Base-by-base conservation (phyloP, 192 early-diverging fungal species). In the Funneliformis mosseae region DNA sequence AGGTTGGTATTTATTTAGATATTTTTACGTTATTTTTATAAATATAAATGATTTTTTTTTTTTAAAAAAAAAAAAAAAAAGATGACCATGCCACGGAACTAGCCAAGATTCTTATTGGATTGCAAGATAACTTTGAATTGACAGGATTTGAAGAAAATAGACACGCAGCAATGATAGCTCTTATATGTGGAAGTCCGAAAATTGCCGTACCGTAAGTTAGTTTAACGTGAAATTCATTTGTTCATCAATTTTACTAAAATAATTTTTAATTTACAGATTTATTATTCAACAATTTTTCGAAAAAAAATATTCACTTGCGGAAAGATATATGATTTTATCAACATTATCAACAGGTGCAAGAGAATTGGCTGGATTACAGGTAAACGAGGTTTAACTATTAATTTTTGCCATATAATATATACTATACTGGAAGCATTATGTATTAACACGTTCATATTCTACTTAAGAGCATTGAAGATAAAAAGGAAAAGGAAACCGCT, bases 231-330 rank as follows among this genome's bases (percentile, higher is more conserved):
- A 18, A 41, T 71, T 66, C 5, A n/a, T 61, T 61, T 39, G 71
- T 78, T n/a, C 8, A 11, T 10, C 8, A 60, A n/a, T 38, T 60
- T 14, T 42, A 59, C 23, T 14, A 55, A 27, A 4, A 38, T 55
- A 18, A 74, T 33, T 74, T 2, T 12, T 59, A 4, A 27, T 27
- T 7, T 59, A 41, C n/a, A 79, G 78, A 6, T 69, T 21, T 27
- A 48, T 79, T 50, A 71, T 79, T 59, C 45, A 79, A 71, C 39
- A 79, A 41, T 79, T 79, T 39, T 69, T 79, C 25, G 48, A 71
- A 79, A 79, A 70, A 11, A 25, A 27, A 60, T 50, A 63, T 28
- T 79, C 78, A 8, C 42, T 79, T 25, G 33, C 66, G 5, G 48
- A 79, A 28, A 70, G 27, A 12, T 45, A 50, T 39, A 55, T 45